Evolutionary conservation across 2,329 filamentous ascomycete species (phyloP).

Genomic region (Spiromastix sp.): DNA sequence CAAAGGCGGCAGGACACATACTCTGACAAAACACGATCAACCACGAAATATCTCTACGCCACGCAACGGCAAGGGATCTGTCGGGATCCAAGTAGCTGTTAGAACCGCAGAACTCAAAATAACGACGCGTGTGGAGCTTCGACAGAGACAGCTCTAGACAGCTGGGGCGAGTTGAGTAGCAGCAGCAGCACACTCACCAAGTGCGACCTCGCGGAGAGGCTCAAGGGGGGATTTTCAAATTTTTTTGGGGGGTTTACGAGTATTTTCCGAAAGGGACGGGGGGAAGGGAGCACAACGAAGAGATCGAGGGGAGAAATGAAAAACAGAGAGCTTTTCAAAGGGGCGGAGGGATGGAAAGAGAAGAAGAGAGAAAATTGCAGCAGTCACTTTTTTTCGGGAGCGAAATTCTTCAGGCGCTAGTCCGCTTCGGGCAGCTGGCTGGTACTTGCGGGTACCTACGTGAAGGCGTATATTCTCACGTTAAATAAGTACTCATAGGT

Average conservation of each 20-base stretch:
- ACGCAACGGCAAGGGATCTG: no score
- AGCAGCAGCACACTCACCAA: constrained; percentile 9
- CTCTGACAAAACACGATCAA: no score
- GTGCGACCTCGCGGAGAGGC: constrained; percentile 9
- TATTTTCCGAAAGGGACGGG: constrained; percentile 20
- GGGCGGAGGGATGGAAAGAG: constrained; percentile 7
- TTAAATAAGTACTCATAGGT: no score
- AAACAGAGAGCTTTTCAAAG: neutral
- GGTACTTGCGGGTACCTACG: neutral
- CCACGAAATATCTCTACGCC: no score
- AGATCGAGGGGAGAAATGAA: constrained; percentile 9
- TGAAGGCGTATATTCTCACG: no score
- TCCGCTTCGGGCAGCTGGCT: neutral
- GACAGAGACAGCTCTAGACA: no score
- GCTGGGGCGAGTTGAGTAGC: no score
- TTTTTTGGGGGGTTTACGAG: constrained; percentile 15
- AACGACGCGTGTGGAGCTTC: no score
- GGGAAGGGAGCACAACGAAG: constrained; percentile 17
- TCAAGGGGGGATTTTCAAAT: neutral
- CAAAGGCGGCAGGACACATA: constrained; percentile 5
- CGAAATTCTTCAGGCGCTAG: neutral
- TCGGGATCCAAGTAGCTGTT: no score
- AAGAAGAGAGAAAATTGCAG: neutral
- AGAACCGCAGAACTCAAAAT: no score
- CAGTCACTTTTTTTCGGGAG: neutral